Conservation (phyloP, 2,329 filamentous ascomycete genomes). For the Exserohilum rostratum region DNA sequence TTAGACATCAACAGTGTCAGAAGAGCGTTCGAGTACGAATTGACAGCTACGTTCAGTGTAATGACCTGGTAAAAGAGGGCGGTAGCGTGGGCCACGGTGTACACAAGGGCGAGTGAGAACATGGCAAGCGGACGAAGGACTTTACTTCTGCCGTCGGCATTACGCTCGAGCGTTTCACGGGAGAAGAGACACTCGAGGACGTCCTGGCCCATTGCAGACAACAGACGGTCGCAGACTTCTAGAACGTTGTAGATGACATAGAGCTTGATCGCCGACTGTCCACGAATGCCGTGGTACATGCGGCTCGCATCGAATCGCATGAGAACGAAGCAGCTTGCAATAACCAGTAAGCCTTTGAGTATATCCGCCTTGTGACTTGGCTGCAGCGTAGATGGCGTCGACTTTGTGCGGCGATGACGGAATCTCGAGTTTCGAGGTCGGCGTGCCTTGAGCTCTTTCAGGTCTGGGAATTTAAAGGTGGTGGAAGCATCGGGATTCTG, state of each 20-base stretch:
- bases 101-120: slow-evolving; percentile 83
- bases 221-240: slow-evolving; percentile 86
- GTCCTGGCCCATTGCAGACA: slow-evolving; percentile 92
- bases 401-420: slow-evolving; percentile 77
- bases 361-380: slow-evolving; percentile 95
- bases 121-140: slow-evolving; percentile 87
- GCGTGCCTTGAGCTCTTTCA: slow-evolving; percentile 36
- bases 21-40: slow-evolving; percentile 96
- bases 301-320: slow-evolving; percentile 93
- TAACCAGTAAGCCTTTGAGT: slow-evolving; percentile 85
- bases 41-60: slow-evolving; percentile 95
- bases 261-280: slow-evolving; percentile 94
- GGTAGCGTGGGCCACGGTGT: slow-evolving; percentile 86
- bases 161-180: slow-evolving; percentile 86
- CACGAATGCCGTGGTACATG: slow-evolving; percentile 97
- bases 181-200: slow-evolving; percentile 96
- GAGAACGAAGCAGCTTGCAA: slow-evolving; percentile 81
- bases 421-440: slow-evolving; percentile 42
- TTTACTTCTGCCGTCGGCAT: slow-evolving; percentile 87
- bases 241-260: slow-evolving; percentile 99
- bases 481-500: slow-evolving; percentile 30
- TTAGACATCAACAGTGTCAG: slow-evolving; percentile 93
- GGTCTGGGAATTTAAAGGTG: slow-evolving; percentile 36
- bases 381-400: slow-evolving; percentile 81
- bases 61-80: slow-evolving; percentile 97